phyloP scores from a whole-genome alignment of 1,284 basidiomycete genomes.

The Xanthoconium separans region DNA sequence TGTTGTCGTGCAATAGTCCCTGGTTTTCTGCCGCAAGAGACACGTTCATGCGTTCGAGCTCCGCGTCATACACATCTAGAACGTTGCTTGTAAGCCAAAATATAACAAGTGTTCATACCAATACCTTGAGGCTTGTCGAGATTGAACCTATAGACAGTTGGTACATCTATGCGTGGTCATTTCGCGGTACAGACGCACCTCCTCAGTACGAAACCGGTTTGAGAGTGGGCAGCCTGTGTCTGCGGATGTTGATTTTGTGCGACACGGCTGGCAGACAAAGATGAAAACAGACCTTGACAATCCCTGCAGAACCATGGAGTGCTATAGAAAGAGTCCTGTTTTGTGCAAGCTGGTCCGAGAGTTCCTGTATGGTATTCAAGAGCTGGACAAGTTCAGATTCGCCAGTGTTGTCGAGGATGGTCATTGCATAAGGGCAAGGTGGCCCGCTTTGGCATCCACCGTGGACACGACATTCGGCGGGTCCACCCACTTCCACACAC shows the following conservation, averaged over 20 bases:
- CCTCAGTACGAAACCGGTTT: constrained; percentile 90
- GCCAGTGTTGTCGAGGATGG: constrained; percentile 43
- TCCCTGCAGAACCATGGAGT: constrained; percentile 65
- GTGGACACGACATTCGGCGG: constrained; percentile 1
- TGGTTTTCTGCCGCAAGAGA: constrained; percentile 87
- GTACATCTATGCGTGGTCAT: neutral
- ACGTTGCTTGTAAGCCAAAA: neutral
- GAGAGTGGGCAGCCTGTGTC: constrained; percentile 66
- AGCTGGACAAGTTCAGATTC: constrained; percentile 59
- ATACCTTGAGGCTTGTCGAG: constrained; percentile 86
- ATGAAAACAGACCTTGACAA: constrained; percentile 67
- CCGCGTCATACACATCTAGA: constrained; percentile 88
- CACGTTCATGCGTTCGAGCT: constrained; percentile 88
- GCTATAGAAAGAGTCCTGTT: constrained; percentile 65
- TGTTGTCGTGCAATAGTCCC: constrained; percentile 89
- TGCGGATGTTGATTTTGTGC: constrained; percentile 26
- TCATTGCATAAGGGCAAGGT: constrained; percentile 23
- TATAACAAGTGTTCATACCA: constrained; percentile 6
- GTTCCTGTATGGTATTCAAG: constrained; percentile 74
- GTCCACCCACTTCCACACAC: neutral
- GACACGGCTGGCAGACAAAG: neutral
- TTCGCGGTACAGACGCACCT: constrained; percentile 45
- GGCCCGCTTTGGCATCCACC: constrained; percentile 6
- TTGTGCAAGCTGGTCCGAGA: constrained; percentile 80
- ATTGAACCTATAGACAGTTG: constrained; percentile 62